Evolutionary conservation across 164 flowering plant species (phyloP), one percentile per base, ranked within the genome.

Genomic region (Litsea cubeba): DNA sequence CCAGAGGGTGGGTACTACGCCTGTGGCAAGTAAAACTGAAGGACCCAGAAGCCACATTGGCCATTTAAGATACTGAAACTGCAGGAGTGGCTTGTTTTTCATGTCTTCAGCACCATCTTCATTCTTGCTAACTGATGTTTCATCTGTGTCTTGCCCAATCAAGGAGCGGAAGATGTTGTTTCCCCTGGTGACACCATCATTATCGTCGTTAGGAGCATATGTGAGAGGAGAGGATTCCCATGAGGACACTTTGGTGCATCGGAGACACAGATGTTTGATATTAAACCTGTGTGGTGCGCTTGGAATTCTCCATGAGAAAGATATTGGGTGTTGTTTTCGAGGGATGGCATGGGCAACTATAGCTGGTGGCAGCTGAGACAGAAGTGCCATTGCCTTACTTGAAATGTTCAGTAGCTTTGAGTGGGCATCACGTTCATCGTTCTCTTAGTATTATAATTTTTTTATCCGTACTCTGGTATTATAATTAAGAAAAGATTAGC

Each of bases 1-100:
- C 97, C 98, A 94, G 50, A 94, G 69, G 10, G 98, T 91, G 40
- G 98, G 98, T 1, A 79, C 89, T 85, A 94, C 86, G 72, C 98
- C 97, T 6, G 98, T 94, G 18, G 71, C 79, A 14, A 94, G 87
- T 75, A 94, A 83, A 74, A 92, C 58, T 14, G 84, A 79, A 74
- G 97, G 98, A 71, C 98, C 97, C 73, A 94, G 78, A 79, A 94
- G 83, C 97, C 97, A 94, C 86, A 94, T 75, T 14, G 97, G 94
- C 96, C 92, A 89, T 83, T 85, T 89, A 51, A 88, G 82, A 70
- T 84, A 79, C 76, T 84, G 87, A 65, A 76, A 40, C 73, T 82
- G 80, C 75, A 71, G 2, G 1, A 70, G 26, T 70, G 87, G 68
- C 68, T 74, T 79, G 18, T 71, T 65, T 8, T 17, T 76, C 12